These are phyloP conservation scores for Diaporthe aspalathi DNA, from an alignment of 2,329 filamentous ascomycete genomes.

Conservation along the genomic window DNA sequence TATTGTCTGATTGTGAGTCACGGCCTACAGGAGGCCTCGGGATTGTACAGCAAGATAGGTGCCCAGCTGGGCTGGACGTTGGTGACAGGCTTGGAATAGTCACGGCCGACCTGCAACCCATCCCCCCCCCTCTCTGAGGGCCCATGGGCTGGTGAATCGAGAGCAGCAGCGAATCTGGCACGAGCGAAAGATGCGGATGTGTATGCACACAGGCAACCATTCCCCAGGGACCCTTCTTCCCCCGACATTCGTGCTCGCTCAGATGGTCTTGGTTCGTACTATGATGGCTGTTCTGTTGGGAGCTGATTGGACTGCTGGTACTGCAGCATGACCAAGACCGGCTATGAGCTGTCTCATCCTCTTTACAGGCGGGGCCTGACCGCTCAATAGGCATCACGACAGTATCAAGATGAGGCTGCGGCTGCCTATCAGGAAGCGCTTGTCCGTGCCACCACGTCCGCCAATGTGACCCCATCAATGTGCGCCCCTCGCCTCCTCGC, in stretches of 20 bases:
- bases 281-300: neutral
- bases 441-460: no score
- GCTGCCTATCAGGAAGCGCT: neutral
- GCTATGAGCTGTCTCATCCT: neutral
- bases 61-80: neutral
- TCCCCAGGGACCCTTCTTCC: no score
- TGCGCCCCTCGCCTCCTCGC: neutral
- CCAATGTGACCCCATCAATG: neutral
- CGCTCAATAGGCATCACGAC: neutral
- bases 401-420: neutral
- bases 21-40: neutral
- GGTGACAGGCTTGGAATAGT: neutral
- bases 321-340: neutral
- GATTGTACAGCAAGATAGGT: neutral
- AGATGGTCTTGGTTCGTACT: neutral
- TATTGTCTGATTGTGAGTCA: neutral
- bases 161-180: neutral
- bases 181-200: neutral
- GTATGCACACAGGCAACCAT: neutral
- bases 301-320: neutral
- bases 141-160: neutral
- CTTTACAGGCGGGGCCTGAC: neutral
- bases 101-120: neutral
- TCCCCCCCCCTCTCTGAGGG: neutral
- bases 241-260: neutral